phyloP scores from a whole-genome alignment of 305 asterid genomes.

The Fraxinus ornus region DNA sequence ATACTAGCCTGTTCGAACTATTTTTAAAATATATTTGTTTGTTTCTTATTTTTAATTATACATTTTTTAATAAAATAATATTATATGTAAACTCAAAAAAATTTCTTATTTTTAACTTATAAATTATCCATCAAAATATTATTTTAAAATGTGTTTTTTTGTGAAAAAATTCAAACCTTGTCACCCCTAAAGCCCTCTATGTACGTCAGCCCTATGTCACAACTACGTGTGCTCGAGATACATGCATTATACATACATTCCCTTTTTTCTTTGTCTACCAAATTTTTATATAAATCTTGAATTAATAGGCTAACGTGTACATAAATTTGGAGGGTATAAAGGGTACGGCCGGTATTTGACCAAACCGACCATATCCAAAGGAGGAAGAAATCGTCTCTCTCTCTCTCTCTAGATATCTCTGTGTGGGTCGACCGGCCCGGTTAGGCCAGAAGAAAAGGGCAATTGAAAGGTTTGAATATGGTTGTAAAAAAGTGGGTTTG shows the following conservation, averaged over 20 bases:
- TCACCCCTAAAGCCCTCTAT: background rate
- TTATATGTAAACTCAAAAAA: too few relatives aligned
- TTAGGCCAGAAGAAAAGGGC: conserved; percentile 33
- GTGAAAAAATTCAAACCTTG: background rate
- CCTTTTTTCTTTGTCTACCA: background rate
- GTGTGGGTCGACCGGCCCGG: conserved; percentile 31
- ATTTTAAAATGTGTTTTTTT: too few relatives aligned
- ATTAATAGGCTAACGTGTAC: background rate
- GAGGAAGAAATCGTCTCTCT: conserved; percentile 14
- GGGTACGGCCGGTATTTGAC: conserved; percentile 21
- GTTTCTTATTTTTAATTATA: too few relatives aligned
- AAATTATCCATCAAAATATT: too few relatives aligned
- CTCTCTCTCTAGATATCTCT: conserved; percentile 20
- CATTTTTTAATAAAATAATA: too few relatives aligned
- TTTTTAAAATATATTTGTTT: too few relatives aligned
- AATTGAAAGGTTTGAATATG: conserved; percentile 11
- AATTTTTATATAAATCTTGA: too few relatives aligned
- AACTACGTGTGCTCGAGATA: conserved; percentile 9
- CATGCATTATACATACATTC: background rate
- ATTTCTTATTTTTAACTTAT: too few relatives aligned
- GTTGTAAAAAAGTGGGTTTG: background rate
- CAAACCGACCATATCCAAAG: conserved; percentile 42
- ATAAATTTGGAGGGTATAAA: background rate
- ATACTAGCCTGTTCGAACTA: too few relatives aligned
- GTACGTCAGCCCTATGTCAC: conserved; percentile 16